phyloP scores from a whole-genome alignment of 2,329 filamentous ascomycete species.

The Penicillium sp. region DNA sequence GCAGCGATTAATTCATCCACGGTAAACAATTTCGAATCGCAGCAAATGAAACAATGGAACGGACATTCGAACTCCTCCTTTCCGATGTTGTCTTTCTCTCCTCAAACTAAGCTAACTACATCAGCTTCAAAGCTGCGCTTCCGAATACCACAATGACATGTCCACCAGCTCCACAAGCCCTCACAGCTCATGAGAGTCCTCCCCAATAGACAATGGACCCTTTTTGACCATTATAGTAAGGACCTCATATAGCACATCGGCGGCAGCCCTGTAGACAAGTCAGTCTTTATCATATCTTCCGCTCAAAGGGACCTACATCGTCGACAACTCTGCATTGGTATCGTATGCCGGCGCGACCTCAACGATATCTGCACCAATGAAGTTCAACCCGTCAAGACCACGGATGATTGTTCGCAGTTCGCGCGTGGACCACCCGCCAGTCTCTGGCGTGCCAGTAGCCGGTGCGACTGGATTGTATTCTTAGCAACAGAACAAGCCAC shows the following conservation, averaged over 20 bases:
- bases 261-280: slow-evolving; percentile 35
- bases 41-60: no score
- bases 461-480: slow-evolving; percentile 33
- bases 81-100: no score
- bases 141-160: neutral
- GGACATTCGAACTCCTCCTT: no score
- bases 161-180: neutral
- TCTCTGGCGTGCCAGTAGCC: slow-evolving; percentile 58
- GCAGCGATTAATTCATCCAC: neutral
- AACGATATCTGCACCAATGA: slow-evolving; percentile 41
- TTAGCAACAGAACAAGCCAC: neutral
- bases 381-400: slow-evolving; percentile 55
- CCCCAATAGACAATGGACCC: slow-evolving; percentile 54
- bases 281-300: neutral
- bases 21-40: neutral
- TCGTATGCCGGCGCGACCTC: neutral
- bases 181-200: neutral
- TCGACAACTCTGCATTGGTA: slow-evolving; percentile 54
- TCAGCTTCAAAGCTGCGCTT: neutral
- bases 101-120: no score
- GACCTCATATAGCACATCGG: slow-evolving; percentile 70
- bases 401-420: slow-evolving; percentile 49
- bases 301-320: slow-evolving; percentile 30
- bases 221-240: slow-evolving; percentile 82
- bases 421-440: slow-evolving; percentile 60